Percentiles rank a stretch among this genome's conserved stretches.
phyloP scores from a whole-genome alignment of 2,329 filamentous ascomycete genomes.

The Furcasterigmium sp. region DNA sequence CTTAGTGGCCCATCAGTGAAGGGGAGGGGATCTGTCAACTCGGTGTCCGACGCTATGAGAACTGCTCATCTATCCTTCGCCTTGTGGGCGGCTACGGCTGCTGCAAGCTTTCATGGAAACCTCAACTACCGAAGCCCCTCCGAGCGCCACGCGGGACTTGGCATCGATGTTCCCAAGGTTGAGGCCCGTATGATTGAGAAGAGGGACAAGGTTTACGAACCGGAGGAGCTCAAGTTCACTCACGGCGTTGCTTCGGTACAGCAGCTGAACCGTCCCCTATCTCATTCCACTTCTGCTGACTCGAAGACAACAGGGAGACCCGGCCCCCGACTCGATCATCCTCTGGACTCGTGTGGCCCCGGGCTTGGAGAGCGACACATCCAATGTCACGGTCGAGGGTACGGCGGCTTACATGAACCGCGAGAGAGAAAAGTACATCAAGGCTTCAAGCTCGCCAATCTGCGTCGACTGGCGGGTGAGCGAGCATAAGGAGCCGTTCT shows the following conservation, averaged over 20 bases:
- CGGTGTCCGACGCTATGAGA: background rate
- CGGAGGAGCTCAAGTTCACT: slow-evolving; percentile 53
- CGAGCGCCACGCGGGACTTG: slow-evolving; percentile 54
- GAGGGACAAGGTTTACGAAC: slow-evolving; percentile 29
- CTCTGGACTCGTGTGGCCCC: slow-evolving; percentile 45
- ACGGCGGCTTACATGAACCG: slow-evolving; percentile 38
- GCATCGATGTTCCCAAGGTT: slow-evolving; percentile 57
- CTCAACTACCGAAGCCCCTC: slow-evolving; percentile 66
- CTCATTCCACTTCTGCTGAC: background rate
- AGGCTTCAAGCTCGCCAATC: slow-evolving; percentile 44
- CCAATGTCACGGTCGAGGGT: slow-evolving; percentile 37
- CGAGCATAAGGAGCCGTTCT: slow-evolving; percentile 26
- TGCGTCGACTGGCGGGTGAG: slow-evolving; percentile 63
- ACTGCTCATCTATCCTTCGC: background rate
- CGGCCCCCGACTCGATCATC: slow-evolving; percentile 53
- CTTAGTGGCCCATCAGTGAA: too few species aligned
- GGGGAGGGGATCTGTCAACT: too few species aligned
- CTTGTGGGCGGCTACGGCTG: background rate
- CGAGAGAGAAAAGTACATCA: slow-evolving; percentile 41
- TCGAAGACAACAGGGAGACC: slow-evolving; percentile 27
- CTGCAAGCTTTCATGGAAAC: slow-evolving; percentile 31
- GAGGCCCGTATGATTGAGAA: slow-evolving; percentile 40
- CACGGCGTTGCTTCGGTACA: slow-evolving; percentile 47
- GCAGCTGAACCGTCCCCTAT: too few species aligned
- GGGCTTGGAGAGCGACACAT: slow-evolving; percentile 36